A percentile compares a stretch with the other conserved stretches of the same genome.
Evolutionary conservation across 768 basidiomycete species (phyloP).

Genomic region (Naganishia antarctica): DNA sequence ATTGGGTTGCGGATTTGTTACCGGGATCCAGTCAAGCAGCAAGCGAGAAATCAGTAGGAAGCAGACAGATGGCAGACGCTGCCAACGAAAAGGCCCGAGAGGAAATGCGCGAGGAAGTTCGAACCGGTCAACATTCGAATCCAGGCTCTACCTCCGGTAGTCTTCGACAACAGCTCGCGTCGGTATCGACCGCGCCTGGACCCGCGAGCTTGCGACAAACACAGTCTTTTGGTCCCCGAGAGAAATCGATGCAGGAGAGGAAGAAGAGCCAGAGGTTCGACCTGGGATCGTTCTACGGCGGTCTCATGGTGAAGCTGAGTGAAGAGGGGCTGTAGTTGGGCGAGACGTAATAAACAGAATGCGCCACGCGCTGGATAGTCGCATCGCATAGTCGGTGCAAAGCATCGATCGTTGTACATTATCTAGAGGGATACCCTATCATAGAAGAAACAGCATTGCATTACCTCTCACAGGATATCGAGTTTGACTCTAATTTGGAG

Average conservation of each 20-base stretch:
- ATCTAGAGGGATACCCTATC: too few species aligned
- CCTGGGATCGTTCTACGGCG: slow-evolving; percentile 83
- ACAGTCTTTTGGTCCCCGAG: slow-evolving; percentile 27
- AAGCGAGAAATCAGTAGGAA: slow-evolving; percentile 29
- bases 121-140: background rate
- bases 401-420: background rate
- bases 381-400: background rate
- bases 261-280: slow-evolving; percentile 58
- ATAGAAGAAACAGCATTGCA: too few species aligned
- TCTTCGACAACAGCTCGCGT: background rate
- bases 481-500: too few species aligned
- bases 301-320: slow-evolving; percentile 80
- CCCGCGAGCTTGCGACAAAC: slow-evolving; percentile 20
- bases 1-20: slow-evolving; percentile 55
- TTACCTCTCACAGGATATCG: too few species aligned
- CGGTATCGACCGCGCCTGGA: background rate
- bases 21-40: slow-evolving; percentile 50
- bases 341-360: background rate
- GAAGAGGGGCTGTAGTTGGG: slow-evolving; percentile 62
- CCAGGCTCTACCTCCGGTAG: background rate
- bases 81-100: slow-evolving; percentile 38
- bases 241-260: slow-evolving; percentile 28
- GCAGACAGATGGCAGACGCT: slow-evolving; percentile 43
- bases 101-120: slow-evolving; percentile 5
- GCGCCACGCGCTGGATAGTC: background rate